A percentile compares a stretch with the other conserved stretches of the same genome.
phyloP scores from a whole-genome alignment of 441 rosid species.

The Corymbia citriodora region DNA sequence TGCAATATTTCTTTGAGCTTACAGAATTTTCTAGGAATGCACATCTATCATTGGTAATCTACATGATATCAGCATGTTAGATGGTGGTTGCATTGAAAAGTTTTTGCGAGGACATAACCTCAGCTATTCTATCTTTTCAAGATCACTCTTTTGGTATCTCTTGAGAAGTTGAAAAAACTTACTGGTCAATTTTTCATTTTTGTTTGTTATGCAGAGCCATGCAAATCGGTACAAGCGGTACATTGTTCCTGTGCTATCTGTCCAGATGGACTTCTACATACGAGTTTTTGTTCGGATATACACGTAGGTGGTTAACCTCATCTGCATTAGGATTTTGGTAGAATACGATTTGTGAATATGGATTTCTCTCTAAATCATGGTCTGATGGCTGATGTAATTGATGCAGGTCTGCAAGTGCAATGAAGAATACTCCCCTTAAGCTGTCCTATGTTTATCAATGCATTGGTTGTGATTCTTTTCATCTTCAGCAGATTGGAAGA shows the following conservation, averaged over 20 bases:
- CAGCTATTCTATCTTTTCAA: neutral
- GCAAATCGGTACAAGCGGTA: slow-evolving; percentile 97
- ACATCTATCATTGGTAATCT: neutral
- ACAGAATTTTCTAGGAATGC: neutral
- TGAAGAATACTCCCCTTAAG: slow-evolving; percentile 98
- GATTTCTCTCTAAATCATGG: neutral
- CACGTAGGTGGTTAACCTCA: slow-evolving; percentile 48
- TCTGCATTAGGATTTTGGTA: neutral
- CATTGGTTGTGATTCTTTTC: slow-evolving; percentile 95
- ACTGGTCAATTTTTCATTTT: neutral
- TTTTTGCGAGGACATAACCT: neutral
- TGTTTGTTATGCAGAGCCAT: slow-evolving; percentile 61
- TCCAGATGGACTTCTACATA: slow-evolving; percentile 89
- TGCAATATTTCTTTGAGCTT: neutral
- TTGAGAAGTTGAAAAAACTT: neutral
- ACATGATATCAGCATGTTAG: neutral
- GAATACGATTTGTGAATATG: neutral
- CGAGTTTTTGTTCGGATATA: slow-evolving; percentile 94
- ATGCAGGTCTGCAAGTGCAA: slow-evolving; percentile 94
- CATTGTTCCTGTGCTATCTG: slow-evolving; percentile 93
- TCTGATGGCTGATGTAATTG: slow-evolving; percentile 1
- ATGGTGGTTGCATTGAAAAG: neutral
- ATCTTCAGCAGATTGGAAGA: slow-evolving; percentile 90
- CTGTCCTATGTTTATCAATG: slow-evolving; percentile 96
- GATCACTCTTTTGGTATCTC: neutral